Evolutionary conservation across 1,284 basidiomycete genomes (phyloP).

Genomic region (Phenoliferia sp.): DNA sequence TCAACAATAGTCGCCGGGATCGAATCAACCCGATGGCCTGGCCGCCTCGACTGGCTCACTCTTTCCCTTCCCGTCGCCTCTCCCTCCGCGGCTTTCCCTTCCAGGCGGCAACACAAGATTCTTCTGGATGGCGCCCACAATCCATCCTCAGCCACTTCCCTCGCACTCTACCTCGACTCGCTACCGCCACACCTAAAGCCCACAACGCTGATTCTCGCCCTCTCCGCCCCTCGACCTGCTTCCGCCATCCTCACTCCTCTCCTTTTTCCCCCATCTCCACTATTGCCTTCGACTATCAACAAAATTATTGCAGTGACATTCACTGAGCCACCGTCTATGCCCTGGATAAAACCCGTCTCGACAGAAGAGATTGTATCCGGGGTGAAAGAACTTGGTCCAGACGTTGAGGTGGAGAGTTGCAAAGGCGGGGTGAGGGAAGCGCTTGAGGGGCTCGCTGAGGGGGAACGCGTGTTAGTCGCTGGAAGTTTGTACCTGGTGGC

Average conservation of each 20-base stretch:
- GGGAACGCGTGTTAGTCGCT: constrained; percentile 61
- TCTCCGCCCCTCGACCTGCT: constrained; percentile 38
- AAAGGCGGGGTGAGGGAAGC: constrained; percentile 21
- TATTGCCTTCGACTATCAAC: constrained; percentile 54
- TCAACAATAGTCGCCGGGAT: constrained; percentile 58
- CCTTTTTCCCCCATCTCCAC: constrained; percentile 45
- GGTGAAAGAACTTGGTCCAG: constrained; percentile 41
- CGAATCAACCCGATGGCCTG: constrained; percentile 63
- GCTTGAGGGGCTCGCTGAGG: constrained; percentile 31
- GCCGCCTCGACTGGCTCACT: constrained; percentile 69
- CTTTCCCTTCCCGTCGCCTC: constrained; percentile 42
- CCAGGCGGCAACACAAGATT: constrained; percentile 42
- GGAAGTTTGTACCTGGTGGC: constrained; percentile 87
- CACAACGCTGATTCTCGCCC: constrained; percentile 25
- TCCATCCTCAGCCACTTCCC: constrained; percentile 65
- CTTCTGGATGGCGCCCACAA: constrained; percentile 96
- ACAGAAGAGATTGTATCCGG: constrained; percentile 47
- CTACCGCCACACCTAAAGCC: constrained; percentile 39
- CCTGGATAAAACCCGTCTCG: constrained; percentile 70
- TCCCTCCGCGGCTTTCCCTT: background rate
- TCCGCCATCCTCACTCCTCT: constrained; percentile 66
- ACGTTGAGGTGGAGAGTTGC: constrained; percentile 39
- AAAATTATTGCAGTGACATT: constrained; percentile 38
- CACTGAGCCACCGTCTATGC: constrained; percentile 77
- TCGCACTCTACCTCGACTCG: constrained; percentile 64